Conservation (phyloP, 1,139 yeast genomes). For the Blastobotrys petasosporus region DNA sequence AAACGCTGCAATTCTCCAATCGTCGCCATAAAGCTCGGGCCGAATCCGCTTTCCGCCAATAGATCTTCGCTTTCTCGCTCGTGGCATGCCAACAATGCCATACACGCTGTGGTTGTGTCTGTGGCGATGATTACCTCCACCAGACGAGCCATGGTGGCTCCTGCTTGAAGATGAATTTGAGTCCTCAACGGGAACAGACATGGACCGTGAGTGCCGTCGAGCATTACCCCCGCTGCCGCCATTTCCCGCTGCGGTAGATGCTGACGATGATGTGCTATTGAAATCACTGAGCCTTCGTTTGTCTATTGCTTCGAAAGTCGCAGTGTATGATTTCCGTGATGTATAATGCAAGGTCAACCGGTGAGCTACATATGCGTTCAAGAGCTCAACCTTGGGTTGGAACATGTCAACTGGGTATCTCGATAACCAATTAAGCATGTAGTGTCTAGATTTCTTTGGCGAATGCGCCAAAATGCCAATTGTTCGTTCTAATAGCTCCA, state of each 20-base stretch:
- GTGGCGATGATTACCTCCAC: too few relatives aligned
- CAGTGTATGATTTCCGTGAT: background rate
- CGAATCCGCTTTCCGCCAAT: conserved; percentile 35
- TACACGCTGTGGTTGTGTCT: too few relatives aligned
- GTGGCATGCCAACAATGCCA: conserved; percentile 4
- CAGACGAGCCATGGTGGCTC: too few relatives aligned
- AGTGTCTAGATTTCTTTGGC: conserved; percentile 39
- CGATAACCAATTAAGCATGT: conserved; percentile 56
- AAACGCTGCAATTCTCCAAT: conserved; percentile 75
- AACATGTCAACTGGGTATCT: conserved; percentile 30
- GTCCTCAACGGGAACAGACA: conserved; percentile 6
- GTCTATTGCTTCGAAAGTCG: background rate
- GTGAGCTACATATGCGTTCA: conserved; percentile 36
- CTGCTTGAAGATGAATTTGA: background rate
- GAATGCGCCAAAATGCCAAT: conserved; percentile 60
- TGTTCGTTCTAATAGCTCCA: conserved; percentile 59
- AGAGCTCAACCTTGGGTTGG: conserved; percentile 31
- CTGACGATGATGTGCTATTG: too few relatives aligned
- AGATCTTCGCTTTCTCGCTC: conserved; percentile 30
- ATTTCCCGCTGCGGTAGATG: too few relatives aligned
- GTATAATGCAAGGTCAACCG: conserved; percentile 27
- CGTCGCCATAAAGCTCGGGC: conserved; percentile 61
- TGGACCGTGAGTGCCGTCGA: conserved; percentile 11
- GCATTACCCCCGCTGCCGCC: too few relatives aligned
- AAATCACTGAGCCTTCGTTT: too few relatives aligned